These are phyloP conservation scores for Solanum etuberosum DNA, from an alignment of 257 asterid genomes.

Conservation along the genomic window DNA sequence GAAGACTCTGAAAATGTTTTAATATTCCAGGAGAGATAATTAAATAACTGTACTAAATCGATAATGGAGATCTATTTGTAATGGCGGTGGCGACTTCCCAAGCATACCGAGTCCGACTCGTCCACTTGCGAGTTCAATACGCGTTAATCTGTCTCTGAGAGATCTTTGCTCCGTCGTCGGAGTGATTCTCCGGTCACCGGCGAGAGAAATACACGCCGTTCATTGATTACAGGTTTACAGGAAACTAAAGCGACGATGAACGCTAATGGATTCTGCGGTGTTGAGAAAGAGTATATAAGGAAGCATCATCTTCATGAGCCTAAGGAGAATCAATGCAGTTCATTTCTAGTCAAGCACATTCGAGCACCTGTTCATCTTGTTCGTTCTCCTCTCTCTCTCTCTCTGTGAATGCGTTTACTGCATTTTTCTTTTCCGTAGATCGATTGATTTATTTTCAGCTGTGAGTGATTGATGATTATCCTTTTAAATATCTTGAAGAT, in stretches of 20 bases:
- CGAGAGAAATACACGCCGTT: neutral
- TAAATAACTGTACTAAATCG: neutral
- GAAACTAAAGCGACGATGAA: slow-evolving; percentile 14
- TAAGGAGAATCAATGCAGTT: slow-evolving; percentile 54
- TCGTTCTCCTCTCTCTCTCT: neutral
- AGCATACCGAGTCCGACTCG: neutral
- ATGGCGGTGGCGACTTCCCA: neutral
- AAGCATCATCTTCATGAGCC: slow-evolving; percentile 51
- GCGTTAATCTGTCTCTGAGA: neutral
- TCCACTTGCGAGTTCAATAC: slow-evolving; percentile 1
- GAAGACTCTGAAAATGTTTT: neutral
- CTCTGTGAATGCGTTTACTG: neutral
- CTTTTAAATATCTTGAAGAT: neutral
- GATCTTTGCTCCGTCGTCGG: neutral
- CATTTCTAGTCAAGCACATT: slow-evolving; percentile 53
- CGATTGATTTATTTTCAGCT: neutral
- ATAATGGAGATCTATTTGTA: neutral
- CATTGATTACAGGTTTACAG: neutral
- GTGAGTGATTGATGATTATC: neutral
- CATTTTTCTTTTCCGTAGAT: neutral
- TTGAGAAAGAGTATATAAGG: slow-evolving; percentile 35
- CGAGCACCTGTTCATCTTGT: slow-evolving; percentile 72
- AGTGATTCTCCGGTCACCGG: neutral
- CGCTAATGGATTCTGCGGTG: slow-evolving; percentile 33
- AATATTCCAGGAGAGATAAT: neutral